Base-by-base conservation (phyloP, 495 filamentous ascomycete species). In the Aspergillus coremiiformis region DNA sequence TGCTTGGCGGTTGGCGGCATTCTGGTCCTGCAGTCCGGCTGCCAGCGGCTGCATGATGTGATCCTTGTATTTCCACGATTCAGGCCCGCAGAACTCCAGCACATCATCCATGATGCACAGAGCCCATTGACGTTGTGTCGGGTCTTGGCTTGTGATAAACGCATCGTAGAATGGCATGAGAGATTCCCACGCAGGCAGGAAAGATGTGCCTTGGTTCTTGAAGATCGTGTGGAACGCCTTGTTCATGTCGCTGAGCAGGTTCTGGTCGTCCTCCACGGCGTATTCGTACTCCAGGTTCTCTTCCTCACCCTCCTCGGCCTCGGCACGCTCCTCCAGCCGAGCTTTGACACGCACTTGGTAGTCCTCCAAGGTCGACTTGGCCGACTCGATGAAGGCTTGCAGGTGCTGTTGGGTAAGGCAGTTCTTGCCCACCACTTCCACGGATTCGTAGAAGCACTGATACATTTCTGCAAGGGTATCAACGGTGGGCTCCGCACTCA, bases 221-320 rank as follows among this genome's bases (percentile, higher is more conserved):
- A 97, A 97, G 59, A 99, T 90, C 39, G 88, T 93, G 68, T 99
- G 94, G 81, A 95, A 99, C 0, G 94, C 90, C 75, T 99, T 99
- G 83, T 97, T 99, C 94, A 99, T 99, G 63, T 99, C 94, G 8
- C 91, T 95, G 43, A 99, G 82, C 19, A 99, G 74, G 22, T 89
- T 91, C 66, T 97, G 93, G 64, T 99, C 94, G 58, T 99, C 94
- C 68, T 99, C 94, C 29, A 99, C 87, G 5, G 94, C 94, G 59
- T 93, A 86, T 45, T 74, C 72, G 47, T 66, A 68, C 21, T 73
- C 70, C 5, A 92, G 67, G 44, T 84, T 81, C 48, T 92, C 85
- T 57, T 95, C 90, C 48, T 90, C 87, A 41, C 82, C 89, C 35
- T 94, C 91, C 39, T 93, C 91, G 3, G 84, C 80, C 4, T 85